A percentile compares a stretch with the other conserved stretches of the same genome.
Evolutionary conservation across 176 grass and related monocot genomes (phyloP).

Genomic region (Metroxylon sagu): DNA sequence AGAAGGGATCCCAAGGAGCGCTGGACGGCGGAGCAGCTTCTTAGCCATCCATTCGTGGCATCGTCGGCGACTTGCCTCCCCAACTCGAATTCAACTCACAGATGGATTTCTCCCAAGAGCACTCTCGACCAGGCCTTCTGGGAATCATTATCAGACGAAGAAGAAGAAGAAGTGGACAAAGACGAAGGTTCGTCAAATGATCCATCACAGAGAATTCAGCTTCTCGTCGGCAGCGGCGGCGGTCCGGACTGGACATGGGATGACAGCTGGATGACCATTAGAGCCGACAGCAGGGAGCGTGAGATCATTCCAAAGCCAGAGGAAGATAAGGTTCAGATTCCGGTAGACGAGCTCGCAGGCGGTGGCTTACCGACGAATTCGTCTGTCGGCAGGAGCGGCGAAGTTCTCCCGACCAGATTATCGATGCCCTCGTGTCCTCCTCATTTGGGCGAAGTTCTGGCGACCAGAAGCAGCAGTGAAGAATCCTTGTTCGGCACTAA

Average conservation of each 20-base stretch:
- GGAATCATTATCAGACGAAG: conserved; percentile 22
- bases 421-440: too few species aligned
- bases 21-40: conserved; percentile 35
- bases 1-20: conserved; percentile 18
- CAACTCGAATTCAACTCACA: too few species aligned
- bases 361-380: too few species aligned
- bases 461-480: too few species aligned
- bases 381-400: not conserved
- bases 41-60: conserved; percentile 53
- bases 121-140: conserved; percentile 53
- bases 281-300: not conserved
- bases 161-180: conserved; percentile 1
- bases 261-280: conserved; percentile 1
- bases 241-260: conserved; percentile 13
- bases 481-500: too few species aligned
- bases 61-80: not conserved
- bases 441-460: too few species aligned
- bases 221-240: not conserved
- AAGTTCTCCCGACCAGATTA: too few species aligned
- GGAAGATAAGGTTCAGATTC: too few species aligned
- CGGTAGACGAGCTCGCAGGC: too few species aligned
- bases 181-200: not conserved
- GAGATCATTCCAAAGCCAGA: too few species aligned
- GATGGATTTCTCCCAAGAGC: conserved; percentile 61
- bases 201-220: conserved; percentile 1